Percentiles rank a stretch among this genome's conserved stretches.
Evolutionary conservation across 1,284 basidiomycete genomes (phyloP).

Genomic region (Stygiomarasmius scandens): DNA sequence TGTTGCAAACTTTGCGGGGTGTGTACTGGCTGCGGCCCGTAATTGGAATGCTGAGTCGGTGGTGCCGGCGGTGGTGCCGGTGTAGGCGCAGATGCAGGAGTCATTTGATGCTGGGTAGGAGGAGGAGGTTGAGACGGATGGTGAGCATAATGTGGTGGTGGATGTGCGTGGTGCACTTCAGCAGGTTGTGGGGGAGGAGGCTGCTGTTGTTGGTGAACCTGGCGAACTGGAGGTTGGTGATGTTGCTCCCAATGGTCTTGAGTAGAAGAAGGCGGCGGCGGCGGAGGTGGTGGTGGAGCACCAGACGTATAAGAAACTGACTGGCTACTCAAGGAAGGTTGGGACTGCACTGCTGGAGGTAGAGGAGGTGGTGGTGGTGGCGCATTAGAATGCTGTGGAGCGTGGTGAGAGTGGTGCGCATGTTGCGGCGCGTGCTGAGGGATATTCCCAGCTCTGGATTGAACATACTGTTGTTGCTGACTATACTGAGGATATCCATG

Average conservation of each 20-base stretch:
- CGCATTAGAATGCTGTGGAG: conserved; percentile 25
- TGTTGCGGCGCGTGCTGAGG: conserved; percentile 22
- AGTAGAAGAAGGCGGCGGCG: conserved; percentile 6
- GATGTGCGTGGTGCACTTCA: conserved; percentile 28
- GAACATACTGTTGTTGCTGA: conserved; percentile 23
- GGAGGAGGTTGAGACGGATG: conserved; percentile 17
- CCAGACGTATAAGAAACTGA: conserved; percentile 19
- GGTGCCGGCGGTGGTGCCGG: conserved; percentile 6
- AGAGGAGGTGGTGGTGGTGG: conserved; percentile 18
- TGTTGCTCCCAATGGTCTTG: conserved; percentile 11
- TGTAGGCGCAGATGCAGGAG: conserved; percentile 3
- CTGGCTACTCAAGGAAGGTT: conserved; percentile 4
- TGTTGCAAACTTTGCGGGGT: conserved; percentile 25
- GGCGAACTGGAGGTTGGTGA: conserved; percentile 25
- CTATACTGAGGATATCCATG: conserved; percentile 32
- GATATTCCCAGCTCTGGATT: neutral
- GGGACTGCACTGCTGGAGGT: conserved; percentile 14
- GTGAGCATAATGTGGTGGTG: conserved; percentile 20
- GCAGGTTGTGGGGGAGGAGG: conserved; percentile 24
- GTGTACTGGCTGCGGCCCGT: conserved; percentile 20
- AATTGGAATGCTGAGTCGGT: conserved; percentile 13
- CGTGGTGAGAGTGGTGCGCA: conserved; percentile 20
- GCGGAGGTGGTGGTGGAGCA: conserved; percentile 9
- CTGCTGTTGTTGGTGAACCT: conserved; percentile 25
- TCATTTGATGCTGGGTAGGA: conserved; percentile 8